Base-by-base conservation (phyloP, 2,329 filamentous ascomycete genomes). In the Tolypocladium sp. region DNA sequence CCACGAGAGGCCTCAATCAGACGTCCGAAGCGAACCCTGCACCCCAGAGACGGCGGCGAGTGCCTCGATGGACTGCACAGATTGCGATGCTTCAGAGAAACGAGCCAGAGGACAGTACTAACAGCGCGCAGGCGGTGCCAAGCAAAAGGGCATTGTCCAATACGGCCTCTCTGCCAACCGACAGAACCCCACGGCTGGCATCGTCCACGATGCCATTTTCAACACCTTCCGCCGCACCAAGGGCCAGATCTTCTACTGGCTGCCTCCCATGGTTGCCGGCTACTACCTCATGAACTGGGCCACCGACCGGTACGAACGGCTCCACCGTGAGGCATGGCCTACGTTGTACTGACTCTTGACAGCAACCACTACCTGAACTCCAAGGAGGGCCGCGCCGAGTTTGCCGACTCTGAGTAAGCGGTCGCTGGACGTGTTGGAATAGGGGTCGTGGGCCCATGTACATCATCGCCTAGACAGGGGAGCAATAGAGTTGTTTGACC, bases 211-310 rank as follows among this genome's bases (percentile, higher is more conserved):
- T 66, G 93, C 92, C 71, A 78, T 97, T 80, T 97, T 97, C 88
- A 99, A 99, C 85, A 88, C 86, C 69, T 95, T 89, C 84, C 88
- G 94, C 76, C 87, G 94, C 70, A 90, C 89, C 78, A 87, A 86
- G 74, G 76, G 82, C 68, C 94, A 97, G 82, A 86, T 96, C 67
- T 86, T 97, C 68, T 99, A 92, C 84, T 87, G 92, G 76, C 83
- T 87, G 33, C 90, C 94, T 61, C 89, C 92, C 44, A 78, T 96
- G 67, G 69, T 94, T 64, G 75, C 82, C 66, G 92, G 84, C 66
- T 99, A 97, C 80, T 85, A 87, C 72, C 73, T 85, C 66, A 90
- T 97, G 88, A 78, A 89, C 73, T 99, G 94, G 94, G 93, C 94
- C 66, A 88, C 85, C 70, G 87, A 96, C 79, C 86, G 87, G 94